A percentile compares a stretch with the other conserved stretches of the same genome.
Evolutionary conservation across 768 basidiomycete species (phyloP).

Genomic region (Rhodocollybia butyracea): DNA sequence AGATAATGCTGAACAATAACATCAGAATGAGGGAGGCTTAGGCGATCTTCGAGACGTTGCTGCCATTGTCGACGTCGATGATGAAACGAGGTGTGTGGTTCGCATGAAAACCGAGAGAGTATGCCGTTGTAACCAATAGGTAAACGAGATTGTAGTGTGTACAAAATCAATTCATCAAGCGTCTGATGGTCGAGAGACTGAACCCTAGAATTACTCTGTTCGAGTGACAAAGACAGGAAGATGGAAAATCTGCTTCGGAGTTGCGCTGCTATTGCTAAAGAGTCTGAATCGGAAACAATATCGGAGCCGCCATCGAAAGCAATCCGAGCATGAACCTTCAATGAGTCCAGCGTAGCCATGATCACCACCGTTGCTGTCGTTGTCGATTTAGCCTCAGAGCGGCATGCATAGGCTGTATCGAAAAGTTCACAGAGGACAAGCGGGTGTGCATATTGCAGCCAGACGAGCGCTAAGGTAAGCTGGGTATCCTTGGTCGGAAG

Average conservation of each 20-base stretch:
- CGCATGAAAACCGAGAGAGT: not conserved
- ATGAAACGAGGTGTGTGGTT: not conserved
- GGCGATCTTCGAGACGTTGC: not conserved
- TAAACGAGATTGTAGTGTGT: constrained; percentile 34
- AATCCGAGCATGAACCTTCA: not conserved
- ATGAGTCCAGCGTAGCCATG: not conserved
- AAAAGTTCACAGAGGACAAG: constrained; percentile 42
- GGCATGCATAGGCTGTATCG: constrained; percentile 27
- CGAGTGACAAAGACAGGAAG: not conserved
- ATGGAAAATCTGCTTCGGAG: not conserved
- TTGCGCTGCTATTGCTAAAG: not conserved
- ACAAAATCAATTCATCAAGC: constrained; percentile 48
- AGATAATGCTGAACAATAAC: constrained; percentile 36
- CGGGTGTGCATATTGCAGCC: constrained; percentile 54
- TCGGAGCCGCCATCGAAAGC: not conserved
- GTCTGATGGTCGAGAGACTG: constrained; percentile 30
- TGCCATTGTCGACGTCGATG: not conserved
- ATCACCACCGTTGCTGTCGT: not conserved
- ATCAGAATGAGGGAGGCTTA: constrained; percentile 9
- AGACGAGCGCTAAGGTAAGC: constrained; percentile 31
- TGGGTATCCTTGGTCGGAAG: constrained; percentile 10
- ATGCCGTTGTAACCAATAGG: constrained; percentile 34
- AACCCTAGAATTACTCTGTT: constrained; percentile 11
- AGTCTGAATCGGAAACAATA: not conserved
- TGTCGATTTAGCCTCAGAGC: not conserved